Conservation (phyloP, 2,329 filamentous ascomycete genomes). For the Dactylellina sp. region DNA sequence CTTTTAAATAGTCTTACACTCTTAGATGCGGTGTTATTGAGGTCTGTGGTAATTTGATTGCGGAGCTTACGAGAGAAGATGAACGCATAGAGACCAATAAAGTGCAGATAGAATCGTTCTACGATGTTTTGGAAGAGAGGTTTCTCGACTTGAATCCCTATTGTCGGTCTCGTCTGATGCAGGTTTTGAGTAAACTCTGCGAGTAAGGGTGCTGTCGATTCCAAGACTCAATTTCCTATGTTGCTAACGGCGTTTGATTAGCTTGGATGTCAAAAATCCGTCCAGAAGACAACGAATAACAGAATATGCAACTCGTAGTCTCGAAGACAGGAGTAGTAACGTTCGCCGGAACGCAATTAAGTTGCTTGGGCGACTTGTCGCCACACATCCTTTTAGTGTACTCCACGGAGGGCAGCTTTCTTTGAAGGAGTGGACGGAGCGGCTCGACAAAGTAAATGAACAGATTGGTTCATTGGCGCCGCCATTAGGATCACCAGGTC, state of each 20-base stretch:
- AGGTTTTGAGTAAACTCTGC: conserved; percentile 84
- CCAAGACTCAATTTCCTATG: background rate
- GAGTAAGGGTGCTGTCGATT: conserved; percentile 65
- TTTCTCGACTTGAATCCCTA: conserved; percentile 98
- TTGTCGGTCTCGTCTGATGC: conserved; percentile 88
- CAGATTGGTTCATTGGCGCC: conserved; percentile 85
- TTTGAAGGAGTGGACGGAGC: conserved; percentile 83
- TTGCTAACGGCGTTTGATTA: conserved; percentile 8
- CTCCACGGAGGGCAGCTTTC: conserved; percentile 90
- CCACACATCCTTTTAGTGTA: conserved; percentile 92
- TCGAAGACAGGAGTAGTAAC: conserved; percentile 98
- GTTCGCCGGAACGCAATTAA: conserved; percentile 96
- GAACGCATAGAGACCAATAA: conserved; percentile 93
- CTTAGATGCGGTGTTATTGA: conserved; percentile 93
- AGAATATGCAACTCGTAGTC: conserved; percentile 85
- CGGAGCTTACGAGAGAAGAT: conserved; percentile 83
- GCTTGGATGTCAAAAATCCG: conserved; percentile 91
- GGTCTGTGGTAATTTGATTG: conserved; percentile 94
- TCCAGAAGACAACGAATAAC: conserved; percentile 89
- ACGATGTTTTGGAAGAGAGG: conserved; percentile 93
- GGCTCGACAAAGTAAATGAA: conserved; percentile 83
- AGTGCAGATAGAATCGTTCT: conserved; percentile 94
- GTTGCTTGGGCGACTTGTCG: conserved; percentile 84
- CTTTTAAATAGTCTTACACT: conserved; percentile 78
- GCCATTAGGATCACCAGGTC: conserved; percentile 75